Base-by-base conservation (phyloP, 2,329 filamentous ascomycete species). In the Xylariaceae sp. region DNA sequence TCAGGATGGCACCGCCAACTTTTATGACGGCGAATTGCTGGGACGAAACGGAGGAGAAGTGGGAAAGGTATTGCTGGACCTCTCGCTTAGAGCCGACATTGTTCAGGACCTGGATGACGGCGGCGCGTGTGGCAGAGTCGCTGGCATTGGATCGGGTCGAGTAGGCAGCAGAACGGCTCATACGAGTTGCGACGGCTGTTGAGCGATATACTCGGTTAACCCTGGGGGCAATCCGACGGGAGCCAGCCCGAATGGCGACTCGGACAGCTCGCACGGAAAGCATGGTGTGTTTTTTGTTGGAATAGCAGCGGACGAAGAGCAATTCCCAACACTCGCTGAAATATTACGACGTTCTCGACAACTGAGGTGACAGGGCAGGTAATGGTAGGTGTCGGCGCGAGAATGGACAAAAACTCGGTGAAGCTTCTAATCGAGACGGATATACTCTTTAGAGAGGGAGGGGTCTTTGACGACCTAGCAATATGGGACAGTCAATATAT, bases 1-100 rank as follows among this genome's bases (percentile, higher is more conserved):
- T 95, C 61, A 98, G 79, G 61, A 97, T 96, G 53, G 92, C 93
- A 52, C 92, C 93, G 51, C 92, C 93, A 45, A 97, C 92, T 75
- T 98, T 98, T 70, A 98, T 95, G 39, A 98, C 92, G 56, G 91
- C 92, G 67, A 97, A 98, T 64, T 95, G 90, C 73, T 97, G 91
- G 27, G 90, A 95, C 36, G 90, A 93, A 51, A 96, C 91, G 25
- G 91, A 95, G 57, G 86, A 93, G 76, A 98, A 98, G 67, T 97
- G 90, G 56, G 91, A 93, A 48, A 97, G 83, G 69, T 97, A 97
- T 70, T 97, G 92, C 74, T 96, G 88, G 53, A 94, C 89, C 73
- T 98, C 92, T 50, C 92, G 79, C 79, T 94, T 95, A 53, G 90
- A 95, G 52, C 90, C 92, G 66, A 97, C 94, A 71, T 92, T 95